These are phyloP conservation scores for Plasmopara halstedii DNA, from an alignment of 352 stramenopile genomes.

Conservation along the genomic window DNA sequence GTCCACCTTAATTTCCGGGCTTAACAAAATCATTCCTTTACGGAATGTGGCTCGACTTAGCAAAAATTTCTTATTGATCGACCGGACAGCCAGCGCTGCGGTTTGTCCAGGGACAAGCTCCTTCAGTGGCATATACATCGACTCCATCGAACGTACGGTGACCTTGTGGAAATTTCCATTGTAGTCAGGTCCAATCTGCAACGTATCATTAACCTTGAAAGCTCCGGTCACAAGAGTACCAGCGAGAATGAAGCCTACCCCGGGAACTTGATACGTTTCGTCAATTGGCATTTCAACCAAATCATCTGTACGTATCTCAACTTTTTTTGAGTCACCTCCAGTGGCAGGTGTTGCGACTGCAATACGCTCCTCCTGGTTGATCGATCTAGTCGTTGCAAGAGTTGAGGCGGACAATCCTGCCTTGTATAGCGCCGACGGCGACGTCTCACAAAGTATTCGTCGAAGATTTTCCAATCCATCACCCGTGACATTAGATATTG, in stretches of 20 bases:
- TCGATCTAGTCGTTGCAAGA: constrained; percentile 51
- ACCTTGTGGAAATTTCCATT: constrained; percentile 84
- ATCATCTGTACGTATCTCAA: constrained; percentile 17
- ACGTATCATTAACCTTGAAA: constrained; percentile 79
- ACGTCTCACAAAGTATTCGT: constrained; percentile 64
- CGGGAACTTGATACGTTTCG: constrained; percentile 88
- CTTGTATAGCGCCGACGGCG: constrained; percentile 64
- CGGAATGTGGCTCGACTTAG: constrained; percentile 80
- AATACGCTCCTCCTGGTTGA: constrained; percentile 38
- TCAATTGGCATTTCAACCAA: constrained; percentile 84
- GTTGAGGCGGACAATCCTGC: constrained; percentile 52
- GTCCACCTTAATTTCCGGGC: constrained; percentile 60
- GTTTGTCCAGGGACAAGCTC: constrained; percentile 83
- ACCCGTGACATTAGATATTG: constrained; percentile 97
- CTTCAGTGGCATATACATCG: constrained; percentile 87
- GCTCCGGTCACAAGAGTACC: constrained; percentile 90
- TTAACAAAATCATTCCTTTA: constrained; percentile 90
- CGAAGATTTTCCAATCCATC: constrained; percentile 82
- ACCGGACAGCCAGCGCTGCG: constrained; percentile 77
- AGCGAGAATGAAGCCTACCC: constrained; percentile 91
- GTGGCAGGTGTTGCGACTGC: constrained; percentile 4
- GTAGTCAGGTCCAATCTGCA: constrained; percentile 88
- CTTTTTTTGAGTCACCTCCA: constrained; percentile 11
- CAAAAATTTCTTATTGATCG: constrained; percentile 85
- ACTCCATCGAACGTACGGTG: constrained; percentile 82